Conservation (phyloP, 1,139 yeast species). For the Debaryomyces sp. region DNA sequence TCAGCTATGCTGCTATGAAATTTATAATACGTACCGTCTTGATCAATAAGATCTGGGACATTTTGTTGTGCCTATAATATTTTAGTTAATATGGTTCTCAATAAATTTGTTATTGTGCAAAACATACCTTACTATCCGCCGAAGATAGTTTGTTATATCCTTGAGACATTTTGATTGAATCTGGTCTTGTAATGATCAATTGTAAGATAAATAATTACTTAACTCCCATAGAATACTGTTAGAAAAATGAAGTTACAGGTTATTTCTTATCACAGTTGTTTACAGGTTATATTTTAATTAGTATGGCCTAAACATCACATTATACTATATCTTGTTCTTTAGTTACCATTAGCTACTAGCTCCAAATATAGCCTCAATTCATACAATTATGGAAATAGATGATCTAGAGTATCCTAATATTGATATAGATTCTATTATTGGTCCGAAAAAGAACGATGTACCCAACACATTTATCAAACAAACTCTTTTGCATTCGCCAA, state of each 20-base stretch:
- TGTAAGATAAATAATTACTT: neutral
- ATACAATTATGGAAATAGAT: constrained; percentile 11
- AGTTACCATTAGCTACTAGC: neutral
- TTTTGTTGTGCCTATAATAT: neutral
- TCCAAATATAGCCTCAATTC: neutral
- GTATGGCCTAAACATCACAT: neutral
- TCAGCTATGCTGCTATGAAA: neutral
- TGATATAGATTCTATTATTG: constrained; percentile 12
- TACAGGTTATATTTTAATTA: neutral
- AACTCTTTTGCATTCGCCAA: constrained; percentile 42
- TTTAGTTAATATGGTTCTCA: neutral
- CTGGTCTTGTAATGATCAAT: neutral
- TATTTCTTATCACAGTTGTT: constrained; percentile 3
- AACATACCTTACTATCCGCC: constrained; percentile 5
- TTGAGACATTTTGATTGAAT: constrained; percentile 1
- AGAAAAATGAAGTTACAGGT: neutral
- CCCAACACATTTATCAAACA: constrained; percentile 28
- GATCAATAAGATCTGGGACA: constrained; percentile 3
- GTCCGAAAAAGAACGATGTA: neutral
- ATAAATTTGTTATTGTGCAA: neutral
- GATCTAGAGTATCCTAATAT: constrained; percentile 14
- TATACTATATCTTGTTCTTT: neutral
- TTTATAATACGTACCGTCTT: neutral
- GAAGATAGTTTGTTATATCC: constrained; percentile 1
- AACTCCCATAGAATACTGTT: neutral